Percentiles rank a stretch among this genome's conserved stretches.
phyloP scores from a whole-genome alignment of 371 early-diverging fungal species.

The Dipsacomyces acuminosporus region DNA sequence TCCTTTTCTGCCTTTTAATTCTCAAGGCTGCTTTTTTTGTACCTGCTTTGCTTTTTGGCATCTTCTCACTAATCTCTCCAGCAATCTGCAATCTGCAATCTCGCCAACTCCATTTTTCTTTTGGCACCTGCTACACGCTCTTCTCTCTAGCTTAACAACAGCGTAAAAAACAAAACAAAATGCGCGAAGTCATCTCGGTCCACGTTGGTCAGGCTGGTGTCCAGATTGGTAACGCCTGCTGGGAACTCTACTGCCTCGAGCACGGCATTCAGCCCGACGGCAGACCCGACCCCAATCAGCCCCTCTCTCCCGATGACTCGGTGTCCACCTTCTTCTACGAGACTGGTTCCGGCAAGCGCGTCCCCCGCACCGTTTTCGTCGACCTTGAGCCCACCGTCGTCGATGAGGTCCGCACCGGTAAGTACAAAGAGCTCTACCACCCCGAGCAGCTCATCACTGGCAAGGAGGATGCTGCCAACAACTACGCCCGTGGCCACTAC shows the following conservation, averaged over 20 bases:
- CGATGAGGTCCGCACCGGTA: constrained; percentile 93
- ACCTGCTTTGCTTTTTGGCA: constrained; percentile 2
- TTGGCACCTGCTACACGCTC: constrained; percentile 4
- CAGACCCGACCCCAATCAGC: constrained; percentile 65
- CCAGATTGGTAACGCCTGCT: constrained; percentile 99
- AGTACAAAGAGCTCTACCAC: constrained; percentile 97
- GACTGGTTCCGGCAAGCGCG: constrained; percentile 97
- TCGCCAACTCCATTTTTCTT: not conserved
- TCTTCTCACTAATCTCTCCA: no score
- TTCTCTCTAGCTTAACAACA: constrained; percentile 1
- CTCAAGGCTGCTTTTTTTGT: constrained; percentile 1
- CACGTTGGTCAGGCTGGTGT: constrained; percentile 99
- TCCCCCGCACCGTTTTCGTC: constrained; percentile 98
- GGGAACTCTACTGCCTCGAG: constrained; percentile 99
- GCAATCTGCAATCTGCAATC: not conserved
- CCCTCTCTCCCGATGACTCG: constrained; percentile 67
- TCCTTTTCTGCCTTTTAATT: constrained; percentile 1
- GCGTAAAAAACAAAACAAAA: constrained; percentile 48
- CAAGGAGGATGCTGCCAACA: constrained; percentile 99
- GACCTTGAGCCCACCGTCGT: constrained; percentile 98
- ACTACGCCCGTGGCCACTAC: constrained; percentile 99
- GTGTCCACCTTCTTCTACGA: constrained; percentile 96
- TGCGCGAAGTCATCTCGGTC: constrained; percentile 98
- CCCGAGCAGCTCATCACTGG: constrained; percentile 98
- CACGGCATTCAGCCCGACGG: constrained; percentile 99